phyloP scores from a whole-genome alignment of 352 stramenopile species.

The Phytophthora sp. region DNA sequence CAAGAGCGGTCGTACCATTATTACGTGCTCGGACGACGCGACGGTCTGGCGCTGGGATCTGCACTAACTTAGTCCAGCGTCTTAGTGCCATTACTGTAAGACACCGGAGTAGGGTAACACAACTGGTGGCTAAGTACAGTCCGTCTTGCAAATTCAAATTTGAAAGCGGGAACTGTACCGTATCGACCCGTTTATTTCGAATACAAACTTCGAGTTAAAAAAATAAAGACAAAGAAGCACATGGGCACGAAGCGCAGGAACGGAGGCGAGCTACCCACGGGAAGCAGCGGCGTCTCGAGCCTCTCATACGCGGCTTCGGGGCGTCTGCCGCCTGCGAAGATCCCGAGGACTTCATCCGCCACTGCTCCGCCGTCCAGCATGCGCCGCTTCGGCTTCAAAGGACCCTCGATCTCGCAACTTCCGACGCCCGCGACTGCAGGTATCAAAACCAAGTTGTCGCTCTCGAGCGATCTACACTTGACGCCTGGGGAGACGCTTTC shows the following conservation, averaged over 20 bases:
- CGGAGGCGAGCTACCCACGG: conserved; percentile 18
- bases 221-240: conserved; percentile 9
- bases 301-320: conserved; percentile 28
- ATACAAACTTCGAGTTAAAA: conserved; percentile 28
- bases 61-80: conserved; percentile 25
- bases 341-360: conserved; percentile 9
- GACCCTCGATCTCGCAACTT: conserved; percentile 39
- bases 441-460: conserved; percentile 1
- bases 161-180: conserved; percentile 18
- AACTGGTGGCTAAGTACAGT: no score
- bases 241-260: conserved; percentile 52
- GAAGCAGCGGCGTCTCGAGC: conserved; percentile 10
- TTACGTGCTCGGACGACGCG: conserved; percentile 77
- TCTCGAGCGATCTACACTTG: not conserved
- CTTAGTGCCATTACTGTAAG: not conserved
- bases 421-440: conserved; percentile 1
- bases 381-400: conserved; percentile 50
- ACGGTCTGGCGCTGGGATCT: conserved; percentile 82
- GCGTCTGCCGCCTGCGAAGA: conserved; percentile 29
- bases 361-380: conserved; percentile 18
- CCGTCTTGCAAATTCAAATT: conserved; percentile 17
- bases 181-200: conserved; percentile 16
- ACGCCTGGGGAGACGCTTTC: not conserved
- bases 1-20: conserved; percentile 68
- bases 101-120: no score